Base-by-base conservation (phyloP, 1,139 yeast genomes). In the Candida sojae region DNA sequence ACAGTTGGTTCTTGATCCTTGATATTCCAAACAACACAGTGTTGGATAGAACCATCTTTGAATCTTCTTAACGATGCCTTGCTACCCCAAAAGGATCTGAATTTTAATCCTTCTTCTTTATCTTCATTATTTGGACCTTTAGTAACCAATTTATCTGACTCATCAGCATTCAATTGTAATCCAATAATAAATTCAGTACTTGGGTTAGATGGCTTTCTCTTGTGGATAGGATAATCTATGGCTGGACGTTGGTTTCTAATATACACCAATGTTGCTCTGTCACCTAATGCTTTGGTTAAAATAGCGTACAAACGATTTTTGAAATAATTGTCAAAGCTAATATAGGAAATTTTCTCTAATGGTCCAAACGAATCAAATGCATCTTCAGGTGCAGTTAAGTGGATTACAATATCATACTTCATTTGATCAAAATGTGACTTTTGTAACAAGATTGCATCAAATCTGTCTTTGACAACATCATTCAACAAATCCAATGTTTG, bases 21-120 rank as follows among this genome's bases (percentile, higher is more conserved):
- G 2, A 76, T 65, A 7, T 78, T 72, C 98, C 98, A 93, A 32
- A 90, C 86, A 47, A 93, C 96, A 66, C 96, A 87, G 66, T 93
- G 95, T 53, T 83, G 84, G 53, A 95, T 90, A 3, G 86, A 75
- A 31, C 98, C 98, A 65, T 92, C 96, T 62, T 85, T 86, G 70
- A 92, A 95, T 63, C 96, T 81, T 71, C 99, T 83, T 51, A 93
- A 75, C 12, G 96, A 90, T 0, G 96, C 84, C 57, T 82, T 85
- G 11, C 79, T 63, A 3, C 98, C 98, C 99, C 99, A 95, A 62
- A 93, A 92, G 5, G 82, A 73, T 57, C 89, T 81, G 70, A 95
- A 93, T 48, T 78, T 75, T 7, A 73, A 63, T 6, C 86, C 83
- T 31, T 78, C 84, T 42, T 81, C 84, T 30, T 73, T 75, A 39